Evolutionary conservation across 1,139 yeast genomes (phyloP).

Genomic region (Pichia sp.): DNA sequence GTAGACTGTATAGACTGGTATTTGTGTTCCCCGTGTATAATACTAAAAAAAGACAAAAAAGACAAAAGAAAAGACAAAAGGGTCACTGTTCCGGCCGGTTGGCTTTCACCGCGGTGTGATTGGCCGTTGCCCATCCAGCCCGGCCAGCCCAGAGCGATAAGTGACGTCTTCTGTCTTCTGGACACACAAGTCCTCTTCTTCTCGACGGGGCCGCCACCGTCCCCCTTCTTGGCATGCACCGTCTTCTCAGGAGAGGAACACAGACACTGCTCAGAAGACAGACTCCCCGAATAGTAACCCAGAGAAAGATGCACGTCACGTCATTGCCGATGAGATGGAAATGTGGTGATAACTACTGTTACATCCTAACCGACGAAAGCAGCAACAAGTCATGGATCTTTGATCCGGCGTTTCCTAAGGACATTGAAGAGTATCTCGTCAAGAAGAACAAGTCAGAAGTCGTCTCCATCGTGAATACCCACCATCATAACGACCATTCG

Average conservation of each 20-base stretch:
- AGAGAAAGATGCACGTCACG: conserved; percentile 64
- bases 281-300: neutral
- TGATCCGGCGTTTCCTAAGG: conserved; percentile 72
- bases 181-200: too few species aligned
- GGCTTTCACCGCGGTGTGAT: conserved; percentile 7
- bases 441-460: conserved; percentile 41
- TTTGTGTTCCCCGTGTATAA: neutral
- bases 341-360: conserved; percentile 86
- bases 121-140: too few species aligned
- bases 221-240: conserved; percentile 38
- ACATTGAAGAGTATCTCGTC: conserved; percentile 38
- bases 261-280: neutral
- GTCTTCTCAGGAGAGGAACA: neutral
- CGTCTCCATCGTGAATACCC: conserved; percentile 86
- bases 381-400: conserved; percentile 76
- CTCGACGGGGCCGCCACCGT: too few species aligned
- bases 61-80: too few species aligned
- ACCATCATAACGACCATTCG: conserved; percentile 93
- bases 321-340: conserved; percentile 96
- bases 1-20: too few species aligned
- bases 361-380: conserved; percentile 67
- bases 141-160: too few species aligned
- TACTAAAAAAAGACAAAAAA: neutral
- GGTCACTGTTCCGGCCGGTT: too few species aligned
- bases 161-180: too few species aligned